Conservation (phyloP, 345 rosid genomes). For the Xanthoceras sorbifolium region DNA sequence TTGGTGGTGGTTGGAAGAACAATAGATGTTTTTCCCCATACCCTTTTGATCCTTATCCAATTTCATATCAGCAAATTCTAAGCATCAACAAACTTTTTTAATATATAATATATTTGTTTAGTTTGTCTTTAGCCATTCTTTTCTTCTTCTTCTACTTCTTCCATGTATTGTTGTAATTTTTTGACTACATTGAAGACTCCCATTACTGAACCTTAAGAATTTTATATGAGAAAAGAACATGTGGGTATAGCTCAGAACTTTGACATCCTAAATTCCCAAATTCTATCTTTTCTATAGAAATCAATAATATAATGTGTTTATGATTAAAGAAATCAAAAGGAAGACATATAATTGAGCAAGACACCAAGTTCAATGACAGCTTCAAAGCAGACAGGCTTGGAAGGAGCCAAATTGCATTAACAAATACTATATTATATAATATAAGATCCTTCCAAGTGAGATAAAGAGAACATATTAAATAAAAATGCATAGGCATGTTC, state of each 20-base stretch:
- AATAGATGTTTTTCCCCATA: constrained; percentile 39
- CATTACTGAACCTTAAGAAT: constrained; percentile 11
- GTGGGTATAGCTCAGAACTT: constrained; percentile 34
- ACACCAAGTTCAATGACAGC: constrained; percentile 57
- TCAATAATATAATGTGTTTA: constrained; percentile 21
- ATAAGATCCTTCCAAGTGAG: constrained; percentile 31
- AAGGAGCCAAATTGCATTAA: constrained; percentile 28
- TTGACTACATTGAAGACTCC: constrained; percentile 33
- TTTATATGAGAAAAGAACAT: constrained; percentile 14
- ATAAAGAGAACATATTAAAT: constrained; percentile 28
- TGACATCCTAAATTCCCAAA: constrained; percentile 50
- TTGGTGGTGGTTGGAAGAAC: constrained; percentile 70
- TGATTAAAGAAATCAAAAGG: constrained; percentile 29
- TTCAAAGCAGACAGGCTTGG: constrained; percentile 53
- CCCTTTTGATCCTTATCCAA: constrained; percentile 41
- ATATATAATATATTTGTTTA: constrained; percentile 1
- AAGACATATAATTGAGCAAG: constrained; percentile 46
- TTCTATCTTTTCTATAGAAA: constrained; percentile 21
- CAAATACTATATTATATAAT: constrained; percentile 12
- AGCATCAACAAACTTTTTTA: background rate
- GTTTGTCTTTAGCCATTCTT: constrained; percentile 5
- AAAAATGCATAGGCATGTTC: constrained; percentile 39
- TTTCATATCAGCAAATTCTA: background rate
- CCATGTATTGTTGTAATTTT: background rate
- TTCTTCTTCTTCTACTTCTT: background rate